Evolutionary conservation across 495 filamentous ascomycete species (phyloP), one percentile per base, ranked within the genome.

Genomic region (Gamarada debralockiae): DNA sequence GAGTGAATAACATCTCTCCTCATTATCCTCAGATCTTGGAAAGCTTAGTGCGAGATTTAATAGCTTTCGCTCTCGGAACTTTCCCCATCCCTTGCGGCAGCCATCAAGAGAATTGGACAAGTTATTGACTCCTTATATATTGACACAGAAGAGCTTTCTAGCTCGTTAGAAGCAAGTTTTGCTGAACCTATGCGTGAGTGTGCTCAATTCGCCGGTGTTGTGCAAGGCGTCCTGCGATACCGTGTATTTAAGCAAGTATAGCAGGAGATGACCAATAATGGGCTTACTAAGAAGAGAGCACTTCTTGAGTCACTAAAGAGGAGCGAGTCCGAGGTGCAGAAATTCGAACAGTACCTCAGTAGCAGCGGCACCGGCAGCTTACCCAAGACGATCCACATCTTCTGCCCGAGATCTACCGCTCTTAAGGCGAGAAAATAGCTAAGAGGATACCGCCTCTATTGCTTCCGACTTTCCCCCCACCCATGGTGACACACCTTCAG

Each of bases 121-220:
- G 95, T 95, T 3, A 89, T 91, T 2, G 93, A 98, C 65, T 90
- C 87, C 1, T 96, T 93, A 1, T 98, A 96, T 62, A 92, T 98
- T 50, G 90, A 89, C 20, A 96, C 92, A 0, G 90, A 95, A 60
- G 93, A 97, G 62, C 73, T 98, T 2, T 90, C 92, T 1, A 79
- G 80, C 2, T 82, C 85, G 0, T 67, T 98, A 31, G 89, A 89
- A 14, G 90, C 90, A 1, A 89, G 81, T 55, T 98, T 98, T 67
- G 92, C 93, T 0, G 93, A 98, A 61, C 93, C 93, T 3, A 95
- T 98, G 87, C 80, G 93, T 31, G 93, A 98, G 67, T 95, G 86
- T 57, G 93, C 93, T 14, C 93, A 98, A 63, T 97, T 98, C 64
- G 93, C 93, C 0, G 90, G 93, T 20, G 87, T 98, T 0, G 93